A percentile compares a stretch with the other conserved stretches of the same genome.
Conservation (phyloP, 192 early-diverging fungal genomes). For the Backusella luteola region DNA sequence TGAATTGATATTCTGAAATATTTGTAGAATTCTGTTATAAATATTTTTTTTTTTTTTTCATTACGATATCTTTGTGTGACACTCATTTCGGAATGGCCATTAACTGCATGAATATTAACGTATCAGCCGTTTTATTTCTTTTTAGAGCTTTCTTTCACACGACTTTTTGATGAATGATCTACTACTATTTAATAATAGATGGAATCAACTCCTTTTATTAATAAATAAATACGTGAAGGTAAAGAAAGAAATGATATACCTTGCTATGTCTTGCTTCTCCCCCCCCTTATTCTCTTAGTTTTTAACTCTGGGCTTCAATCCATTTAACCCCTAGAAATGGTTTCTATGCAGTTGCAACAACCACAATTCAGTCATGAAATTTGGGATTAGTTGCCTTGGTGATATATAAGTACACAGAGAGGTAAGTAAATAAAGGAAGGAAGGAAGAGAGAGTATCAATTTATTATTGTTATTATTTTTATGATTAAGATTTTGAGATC, state of each 20-base stretch:
- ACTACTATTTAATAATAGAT: not conserved
- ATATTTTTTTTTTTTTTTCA: not conserved
- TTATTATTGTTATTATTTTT: not conserved
- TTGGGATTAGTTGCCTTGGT: not conserved
- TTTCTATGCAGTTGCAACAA: not conserved
- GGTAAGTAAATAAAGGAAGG: not conserved
- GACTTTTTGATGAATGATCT: not conserved
- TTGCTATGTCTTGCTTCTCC: not conserved
- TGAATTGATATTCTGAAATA: not conserved
- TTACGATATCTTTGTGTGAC: slow-evolving; percentile 2
- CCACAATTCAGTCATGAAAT: not conserved
- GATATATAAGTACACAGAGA: not conserved
- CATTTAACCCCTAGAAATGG: not conserved
- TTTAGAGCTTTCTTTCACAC: not conserved
- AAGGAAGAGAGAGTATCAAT: not conserved
- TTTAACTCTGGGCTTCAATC: not conserved
- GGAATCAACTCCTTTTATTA: not conserved
- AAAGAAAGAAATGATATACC: not conserved
- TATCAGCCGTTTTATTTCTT: slow-evolving; percentile 5
- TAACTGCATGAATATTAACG: slow-evolving; percentile 3
- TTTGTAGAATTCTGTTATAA: not conserved
- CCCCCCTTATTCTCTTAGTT: not conserved
- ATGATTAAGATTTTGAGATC: not conserved
- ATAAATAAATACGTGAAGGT: not conserved
- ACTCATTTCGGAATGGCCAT: not conserved